Evolutionary conservation across 495 filamentous ascomycete genomes (phyloP), one percentile per base, ranked within the genome.

Genomic region (Lasiosphaeria hispida): DNA sequence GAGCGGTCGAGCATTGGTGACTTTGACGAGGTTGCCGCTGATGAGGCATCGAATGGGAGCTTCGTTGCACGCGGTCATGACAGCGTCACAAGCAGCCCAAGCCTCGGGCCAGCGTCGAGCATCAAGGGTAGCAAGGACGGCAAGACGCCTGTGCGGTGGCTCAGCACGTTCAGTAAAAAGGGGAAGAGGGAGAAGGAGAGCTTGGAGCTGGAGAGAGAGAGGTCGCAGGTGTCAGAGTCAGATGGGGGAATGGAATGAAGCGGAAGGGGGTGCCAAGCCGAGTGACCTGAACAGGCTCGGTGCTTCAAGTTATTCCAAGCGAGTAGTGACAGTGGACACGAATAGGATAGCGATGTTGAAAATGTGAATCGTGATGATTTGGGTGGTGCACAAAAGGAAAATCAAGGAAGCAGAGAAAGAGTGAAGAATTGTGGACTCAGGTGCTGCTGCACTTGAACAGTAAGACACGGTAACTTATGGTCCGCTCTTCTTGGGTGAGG

Each of bases 1-100:
- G 75, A 78, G 10, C 71, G 76, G 34, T 76, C 70, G 11, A 78
- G 76, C 55, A 74, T 74, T 51, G 77, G 71, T 72, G 83, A 83
- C 30, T 70, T 74, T 48, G 70, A 76, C 1, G 76, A 75, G n/a
- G 55, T 69, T 5, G 73, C 54, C 17, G 77, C 71, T 49, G 76
- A 73, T n/a, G 53, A 33, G 14, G 57, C 53, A 30, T 34, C 51
- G n/a, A 55, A 37, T 34, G 19, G 53, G 35, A 57, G 57, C 34
- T 55, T 67, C 4, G 55, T 69, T 10, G 75, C 73, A 14, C 68
- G 72, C 23, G 77, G 75, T 58, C 75, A 72, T 43, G 77, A 80
- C 9, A 78, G 75, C 48, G 61, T 73, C 8, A 71, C 74, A 10
- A 73, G 69, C 53, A 74, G 69, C 52, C 73, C 75, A 5, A 69